Conservation (phyloP, 108 stramenopile genomes). For the Cyclotella sp. region DNA sequence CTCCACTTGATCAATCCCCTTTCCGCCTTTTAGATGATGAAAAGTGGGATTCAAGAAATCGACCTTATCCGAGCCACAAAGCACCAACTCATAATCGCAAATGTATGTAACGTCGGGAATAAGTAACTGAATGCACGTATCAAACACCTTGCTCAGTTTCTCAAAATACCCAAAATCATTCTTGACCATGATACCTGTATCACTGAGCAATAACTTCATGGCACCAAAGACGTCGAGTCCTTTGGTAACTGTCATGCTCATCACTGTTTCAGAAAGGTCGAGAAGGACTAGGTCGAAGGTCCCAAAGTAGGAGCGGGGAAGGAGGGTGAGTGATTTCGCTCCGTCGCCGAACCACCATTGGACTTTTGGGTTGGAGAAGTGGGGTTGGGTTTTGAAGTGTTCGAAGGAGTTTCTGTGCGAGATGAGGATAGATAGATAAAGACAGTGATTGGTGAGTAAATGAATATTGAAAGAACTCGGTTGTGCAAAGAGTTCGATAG, state of each 20-base stretch:
- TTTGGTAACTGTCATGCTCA: slow-evolving; percentile 60
- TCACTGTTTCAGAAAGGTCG: slow-evolving; percentile 65
- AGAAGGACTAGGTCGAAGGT: slow-evolving; percentile 75
- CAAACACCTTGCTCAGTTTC: slow-evolving; percentile 45
- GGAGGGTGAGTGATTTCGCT: slow-evolving; percentile 55
- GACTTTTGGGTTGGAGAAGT: slow-evolving; percentile 66
- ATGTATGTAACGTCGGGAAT: slow-evolving; percentile 48
- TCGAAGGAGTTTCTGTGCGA: slow-evolving; percentile 44
- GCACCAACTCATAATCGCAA: slow-evolving; percentile 47
- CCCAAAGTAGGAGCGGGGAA: slow-evolving; percentile 60
- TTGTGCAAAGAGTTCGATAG: no score
- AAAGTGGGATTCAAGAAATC: slow-evolving; percentile 40
- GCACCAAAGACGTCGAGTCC: slow-evolving; percentile 63
- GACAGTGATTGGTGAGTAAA: not conserved
- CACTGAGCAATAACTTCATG: slow-evolving; percentile 52
- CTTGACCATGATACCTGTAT: slow-evolving; percentile 62
- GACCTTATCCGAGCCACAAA: slow-evolving; percentile 40
- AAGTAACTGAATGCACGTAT: slow-evolving; percentile 33
- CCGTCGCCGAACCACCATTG: slow-evolving; percentile 83
- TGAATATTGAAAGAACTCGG: no score
- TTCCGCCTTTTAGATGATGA: slow-evolving; percentile 35
- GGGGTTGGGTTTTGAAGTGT: slow-evolving; percentile 65
- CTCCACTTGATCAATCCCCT: slow-evolving; percentile 34
- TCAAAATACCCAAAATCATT: slow-evolving; percentile 60
- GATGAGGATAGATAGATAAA: not conserved